phyloP scores from a whole-genome alignment of 148 eudicot species.

The Euryodendron excelsum region DNA sequence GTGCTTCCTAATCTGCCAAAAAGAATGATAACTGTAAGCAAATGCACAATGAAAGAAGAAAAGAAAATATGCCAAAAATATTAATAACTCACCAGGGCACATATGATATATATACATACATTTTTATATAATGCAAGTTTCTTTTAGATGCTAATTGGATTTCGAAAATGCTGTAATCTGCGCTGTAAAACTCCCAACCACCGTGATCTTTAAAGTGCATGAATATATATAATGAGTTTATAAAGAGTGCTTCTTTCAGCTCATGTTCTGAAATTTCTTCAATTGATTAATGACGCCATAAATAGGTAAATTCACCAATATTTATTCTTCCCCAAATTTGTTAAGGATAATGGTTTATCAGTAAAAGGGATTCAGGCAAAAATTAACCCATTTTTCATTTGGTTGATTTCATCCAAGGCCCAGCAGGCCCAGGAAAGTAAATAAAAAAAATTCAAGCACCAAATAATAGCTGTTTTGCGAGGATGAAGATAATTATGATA shows the following conservation, averaged over 20 bases:
- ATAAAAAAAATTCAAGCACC: neutral
- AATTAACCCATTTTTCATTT: neutral
- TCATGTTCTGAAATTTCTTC: neutral
- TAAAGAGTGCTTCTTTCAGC: too few relatives aligned
- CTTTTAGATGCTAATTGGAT: neutral
- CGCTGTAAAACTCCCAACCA: neutral
- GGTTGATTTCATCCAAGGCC: neutral
- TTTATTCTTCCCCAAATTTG: neutral
- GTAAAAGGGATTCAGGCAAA: neutral
- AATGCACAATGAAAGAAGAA: neutral
- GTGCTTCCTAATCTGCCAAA: constrained; percentile 66
- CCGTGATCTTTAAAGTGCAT: too few relatives aligned
- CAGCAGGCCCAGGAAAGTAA: neutral
- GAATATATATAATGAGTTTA: too few relatives aligned
- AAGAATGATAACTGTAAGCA: neutral
- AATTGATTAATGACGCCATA: too few relatives aligned
- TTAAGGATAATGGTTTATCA: neutral
- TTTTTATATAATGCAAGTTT: neutral
- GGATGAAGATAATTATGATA: too few relatives aligned
- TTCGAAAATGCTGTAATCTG: neutral
- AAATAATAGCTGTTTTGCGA: neutral
- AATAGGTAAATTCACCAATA: too few relatives aligned
- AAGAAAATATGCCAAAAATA: neutral
- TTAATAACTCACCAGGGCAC: neutral
- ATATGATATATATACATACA: neutral